Evolutionary conservation across 768 basidiomycete species (phyloP), one percentile per base, ranked within the genome.

Genomic region (Russula abietina): DNA sequence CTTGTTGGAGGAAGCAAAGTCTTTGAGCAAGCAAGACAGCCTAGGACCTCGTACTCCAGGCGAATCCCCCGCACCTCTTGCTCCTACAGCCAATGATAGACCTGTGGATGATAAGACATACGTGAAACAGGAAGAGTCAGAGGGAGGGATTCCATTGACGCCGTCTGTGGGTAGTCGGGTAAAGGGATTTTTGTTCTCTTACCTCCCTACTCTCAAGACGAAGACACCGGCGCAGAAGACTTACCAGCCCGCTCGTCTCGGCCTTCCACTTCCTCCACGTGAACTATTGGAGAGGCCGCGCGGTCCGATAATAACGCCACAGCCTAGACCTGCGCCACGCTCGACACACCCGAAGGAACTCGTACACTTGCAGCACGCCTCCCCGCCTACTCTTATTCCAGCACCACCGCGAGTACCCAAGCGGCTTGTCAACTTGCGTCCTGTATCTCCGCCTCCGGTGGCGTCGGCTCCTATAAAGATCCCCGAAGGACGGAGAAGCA

Each of bases 401-500:
- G 82, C 84, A 0, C 73, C 78, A 2, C 64, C 65, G 36, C 54
- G 66, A 14, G 10, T 22, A 0, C 73, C 74, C 6, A 80, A 78
- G 64, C 87, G 88, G 38, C 76, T 84, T 14, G 85, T 90, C 3
- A 75, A 79, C 19, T 77, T 91, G 19, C 78, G 86, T 39, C 83
- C 79, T 12, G 80, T 82, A 4, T 59, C 69, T 14, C 73, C 70
- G 14, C 69, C 74, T 3, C 77, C 80, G 0, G 61, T 46, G 53
- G 43, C 26, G 19, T 36, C 49, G 41, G 71, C 73, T 3, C 69
- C 64, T 1, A 68, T 68, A 30, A 60, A 64, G 11, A 65, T 70
- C 1, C 65, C 71, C 26, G 71, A 75, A 51, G 75, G 75, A n/a
- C 75, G 88, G 61, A 76, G 84, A 69, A 84, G 81, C 62, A 88